These are phyloP conservation scores for Sphaerulina vaccinii DNA, from an alignment of 2,329 filamentous ascomycete species.

Conservation along the genomic window DNA sequence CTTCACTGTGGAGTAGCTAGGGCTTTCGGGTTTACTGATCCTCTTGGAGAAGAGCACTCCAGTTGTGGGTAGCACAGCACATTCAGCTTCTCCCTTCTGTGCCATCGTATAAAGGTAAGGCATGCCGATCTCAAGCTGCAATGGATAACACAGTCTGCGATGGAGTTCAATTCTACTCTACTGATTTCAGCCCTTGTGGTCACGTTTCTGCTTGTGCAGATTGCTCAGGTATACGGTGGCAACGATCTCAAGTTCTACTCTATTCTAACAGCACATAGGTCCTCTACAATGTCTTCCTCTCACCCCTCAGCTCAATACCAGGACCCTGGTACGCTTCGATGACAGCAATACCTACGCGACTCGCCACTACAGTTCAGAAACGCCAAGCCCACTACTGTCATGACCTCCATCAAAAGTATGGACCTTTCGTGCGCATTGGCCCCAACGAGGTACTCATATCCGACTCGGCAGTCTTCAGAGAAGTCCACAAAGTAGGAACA, in stretches of 20 bases:
- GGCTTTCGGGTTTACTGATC: no score
- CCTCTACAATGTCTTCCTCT: constrained; percentile 14
- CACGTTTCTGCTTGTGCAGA: not conserved
- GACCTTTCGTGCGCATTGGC: constrained; percentile 30
- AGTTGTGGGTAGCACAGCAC: no score
- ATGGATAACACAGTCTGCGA: not conserved
- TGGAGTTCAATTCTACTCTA: not conserved
- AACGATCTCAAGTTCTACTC: not conserved
- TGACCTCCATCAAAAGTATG: constrained; percentile 36
- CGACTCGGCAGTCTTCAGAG: constrained; percentile 28
- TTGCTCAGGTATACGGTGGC: not conserved
- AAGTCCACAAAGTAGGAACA: constrained; percentile 29
- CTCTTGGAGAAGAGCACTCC: no score
- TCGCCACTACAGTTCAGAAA: constrained; percentile 3
- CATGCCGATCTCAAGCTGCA: not conserved
- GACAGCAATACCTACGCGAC: constrained; percentile 9
- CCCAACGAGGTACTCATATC: constrained; percentile 31
- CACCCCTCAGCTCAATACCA: constrained; percentile 15
- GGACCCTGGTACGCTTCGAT: constrained; percentile 19
- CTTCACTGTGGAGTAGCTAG: no score
- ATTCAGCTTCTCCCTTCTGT: no score
- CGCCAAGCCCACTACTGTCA: constrained; percentile 40
- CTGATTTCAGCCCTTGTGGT: not conserved
- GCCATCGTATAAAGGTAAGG: not conserved
- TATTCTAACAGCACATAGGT: not conserved